Conservation (phyloP, 1,139 yeast species). For the Blastobotrys illinoisensis region DNA sequence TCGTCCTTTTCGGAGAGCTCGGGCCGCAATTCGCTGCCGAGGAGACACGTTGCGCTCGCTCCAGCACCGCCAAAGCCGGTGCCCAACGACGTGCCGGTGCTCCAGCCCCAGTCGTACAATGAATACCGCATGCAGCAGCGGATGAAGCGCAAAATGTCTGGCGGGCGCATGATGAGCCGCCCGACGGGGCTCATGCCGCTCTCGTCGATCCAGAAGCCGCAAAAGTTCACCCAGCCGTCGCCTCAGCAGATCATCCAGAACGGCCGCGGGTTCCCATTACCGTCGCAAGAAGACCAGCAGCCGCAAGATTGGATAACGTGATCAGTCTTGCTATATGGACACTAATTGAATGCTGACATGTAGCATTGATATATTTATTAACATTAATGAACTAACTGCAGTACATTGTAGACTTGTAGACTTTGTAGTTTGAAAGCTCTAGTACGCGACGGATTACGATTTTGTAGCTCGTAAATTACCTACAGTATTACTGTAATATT, state of each 20-base stretch:
- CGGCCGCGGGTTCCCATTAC: background rate
- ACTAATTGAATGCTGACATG: no score
- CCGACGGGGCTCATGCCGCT: conserved; percentile 1
- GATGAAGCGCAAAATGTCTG: conserved; percentile 17
- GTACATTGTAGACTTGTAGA: no score
- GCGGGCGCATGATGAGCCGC: background rate
- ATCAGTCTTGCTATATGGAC: no score
- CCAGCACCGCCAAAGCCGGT: conserved; percentile 19
- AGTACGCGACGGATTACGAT: no score
- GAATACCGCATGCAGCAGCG: conserved; percentile 16
- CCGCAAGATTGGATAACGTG: background rate
- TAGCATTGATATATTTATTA: background rate
- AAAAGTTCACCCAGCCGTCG: background rate
- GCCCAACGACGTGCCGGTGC: conserved; percentile 9
- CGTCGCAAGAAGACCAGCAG: background rate
- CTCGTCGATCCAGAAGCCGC: background rate
- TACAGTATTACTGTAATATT: background rate
- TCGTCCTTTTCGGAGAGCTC: conserved; percentile 1
- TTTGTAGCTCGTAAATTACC: no score
- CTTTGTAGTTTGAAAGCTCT: no score
- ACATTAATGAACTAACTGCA: no score
- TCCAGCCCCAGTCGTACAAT: conserved; percentile 16
- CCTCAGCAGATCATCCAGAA: background rate
- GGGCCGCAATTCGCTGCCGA: conserved; percentile 20
- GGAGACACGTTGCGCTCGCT: conserved; percentile 23